Evolutionary conservation across 2,329 filamentous ascomycete genomes (phyloP), one percentile per base, ranked within the genome.

Genomic region (Phialocephala subalpina): DNA sequence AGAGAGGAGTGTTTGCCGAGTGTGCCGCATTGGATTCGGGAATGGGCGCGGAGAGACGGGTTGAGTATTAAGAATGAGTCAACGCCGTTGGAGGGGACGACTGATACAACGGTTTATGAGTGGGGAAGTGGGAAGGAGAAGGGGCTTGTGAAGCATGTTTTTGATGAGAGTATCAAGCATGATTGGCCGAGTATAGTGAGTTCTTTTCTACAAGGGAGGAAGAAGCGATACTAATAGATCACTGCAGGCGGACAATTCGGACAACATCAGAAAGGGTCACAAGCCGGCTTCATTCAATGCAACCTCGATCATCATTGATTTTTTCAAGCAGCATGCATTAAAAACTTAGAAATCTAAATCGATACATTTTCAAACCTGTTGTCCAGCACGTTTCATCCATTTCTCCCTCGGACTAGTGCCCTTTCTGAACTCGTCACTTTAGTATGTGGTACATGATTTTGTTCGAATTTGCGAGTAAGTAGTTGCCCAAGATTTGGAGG

Each of bases 1-100:
- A 77, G 78, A 2, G 78, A 79, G 1, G 81, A 80, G 14, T 79
- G 77, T 52, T 65, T 84, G 57, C 83, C 83, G 1, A 68, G 79
- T 0, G 81, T 86, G 42, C 74, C 78, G 33, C 62, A 67, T 49
- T 69, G 55, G 38, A 58, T 68, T 6, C 49, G 22, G n/a, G 35
- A 63, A 16, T 69, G 67, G 65, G 62, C 67, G 16, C 6, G 49
- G 25, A 58, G 67, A 35, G 63, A 69, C 57, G 38, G 58, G 5
- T 42, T 69, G 20, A 58, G 29, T 4, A 6, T 38, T 18, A 49
- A 27, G 3, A 69, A 67, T 59, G 29, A 53, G 2, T 63, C 65
- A 16, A 40, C n/a, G 11, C 0, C 27, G 27, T 58, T 65, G 58
- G 53, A 47, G 0, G 27, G 33, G 3, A 57, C 55, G n/a, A 38